phyloP scores from a whole-genome alignment of 1,284 basidiomycete species.

The Marasmius fiardii region DNA sequence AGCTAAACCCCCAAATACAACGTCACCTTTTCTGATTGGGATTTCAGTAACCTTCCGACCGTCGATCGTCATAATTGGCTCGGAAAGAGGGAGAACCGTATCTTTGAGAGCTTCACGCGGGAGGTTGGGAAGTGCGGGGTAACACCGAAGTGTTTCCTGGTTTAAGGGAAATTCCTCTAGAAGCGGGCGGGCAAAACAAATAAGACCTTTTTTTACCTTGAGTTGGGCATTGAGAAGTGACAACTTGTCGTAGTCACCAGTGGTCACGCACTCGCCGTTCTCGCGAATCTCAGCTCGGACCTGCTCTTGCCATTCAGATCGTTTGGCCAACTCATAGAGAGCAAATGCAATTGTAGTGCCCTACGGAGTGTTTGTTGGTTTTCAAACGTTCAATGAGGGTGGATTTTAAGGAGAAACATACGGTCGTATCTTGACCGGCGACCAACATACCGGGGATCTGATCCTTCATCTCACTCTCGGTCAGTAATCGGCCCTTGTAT shows the following conservation, averaged over 20 bases:
- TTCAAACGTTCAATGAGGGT: too few species aligned
- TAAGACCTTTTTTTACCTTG: slow-evolving; percentile 6
- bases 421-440: slow-evolving; percentile 20
- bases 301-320: slow-evolving; percentile 13
- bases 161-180: slow-evolving; percentile 9
- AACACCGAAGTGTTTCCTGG: slow-evolving; percentile 15
- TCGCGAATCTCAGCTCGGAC: slow-evolving; percentile 13
- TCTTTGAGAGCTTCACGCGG: slow-evolving; percentile 14
- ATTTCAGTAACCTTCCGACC: slow-evolving; percentile 13
- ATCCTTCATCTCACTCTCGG: neutral
- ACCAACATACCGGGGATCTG: slow-evolving; percentile 8
- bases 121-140: slow-evolving; percentile 15
- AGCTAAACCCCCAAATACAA: slow-evolving; percentile 12
- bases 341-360: slow-evolving; percentile 14
- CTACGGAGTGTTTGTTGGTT: too few species aligned
- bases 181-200: too few species aligned
- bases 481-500: too few species aligned
- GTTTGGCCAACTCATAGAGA: slow-evolving; percentile 14
- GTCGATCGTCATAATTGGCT: slow-evolving; percentile 10
- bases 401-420: slow-evolving; percentile 1
- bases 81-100: slow-evolving; percentile 14
- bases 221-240: slow-evolving; percentile 16
- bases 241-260: slow-evolving; percentile 13
- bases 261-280: neutral
- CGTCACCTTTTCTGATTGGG: slow-evolving; percentile 16